phyloP scores from a whole-genome alignment of 768 basidiomycete species.

The Saitozyma sp. region DNA sequence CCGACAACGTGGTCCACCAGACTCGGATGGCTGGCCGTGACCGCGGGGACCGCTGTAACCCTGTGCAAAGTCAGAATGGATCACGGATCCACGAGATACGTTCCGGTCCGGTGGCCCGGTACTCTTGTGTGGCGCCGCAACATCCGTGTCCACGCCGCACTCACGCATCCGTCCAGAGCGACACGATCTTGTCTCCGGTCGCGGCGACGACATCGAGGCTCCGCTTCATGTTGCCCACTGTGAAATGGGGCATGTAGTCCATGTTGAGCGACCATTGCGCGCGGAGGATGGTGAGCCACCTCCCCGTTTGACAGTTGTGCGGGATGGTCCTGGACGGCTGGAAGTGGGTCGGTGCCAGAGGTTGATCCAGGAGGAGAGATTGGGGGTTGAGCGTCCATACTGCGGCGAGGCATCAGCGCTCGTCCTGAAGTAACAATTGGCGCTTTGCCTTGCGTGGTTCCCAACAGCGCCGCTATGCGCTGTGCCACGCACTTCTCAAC shows the following conservation, averaged over 20 bases:
- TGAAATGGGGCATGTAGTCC: conserved; percentile 50
- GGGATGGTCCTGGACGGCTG: conserved; percentile 27
- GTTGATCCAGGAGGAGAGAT: conserved; percentile 21
- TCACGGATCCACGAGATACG: conserved; percentile 1
- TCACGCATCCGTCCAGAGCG: conserved; percentile 40
- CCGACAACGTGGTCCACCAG: conserved; percentile 50
- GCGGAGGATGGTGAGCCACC: conserved; percentile 55
- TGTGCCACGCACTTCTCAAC: conserved; percentile 46
- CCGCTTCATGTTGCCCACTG: conserved; percentile 55
- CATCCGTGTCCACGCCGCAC: conserved; percentile 7
- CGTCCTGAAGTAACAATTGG: background rate
- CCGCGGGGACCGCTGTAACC: conserved; percentile 54
- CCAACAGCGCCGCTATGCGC: too few species aligned
- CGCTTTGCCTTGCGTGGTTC: background rate
- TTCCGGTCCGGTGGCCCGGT: background rate
- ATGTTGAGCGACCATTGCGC: conserved; percentile 54
- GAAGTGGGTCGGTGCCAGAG: conserved; percentile 30
- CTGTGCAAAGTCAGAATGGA: conserved; percentile 12
- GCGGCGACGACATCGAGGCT: conserved; percentile 50
- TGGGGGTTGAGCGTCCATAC: conserved; percentile 44
- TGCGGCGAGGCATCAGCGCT: conserved; percentile 3
- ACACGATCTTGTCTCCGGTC: conserved; percentile 46
- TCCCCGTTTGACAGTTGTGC: conserved; percentile 56
- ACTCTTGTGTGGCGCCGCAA: background rate
- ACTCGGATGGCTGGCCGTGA: conserved; percentile 53